Conservation (phyloP, 768 basidiomycete species). For the Russula virescens region DNA sequence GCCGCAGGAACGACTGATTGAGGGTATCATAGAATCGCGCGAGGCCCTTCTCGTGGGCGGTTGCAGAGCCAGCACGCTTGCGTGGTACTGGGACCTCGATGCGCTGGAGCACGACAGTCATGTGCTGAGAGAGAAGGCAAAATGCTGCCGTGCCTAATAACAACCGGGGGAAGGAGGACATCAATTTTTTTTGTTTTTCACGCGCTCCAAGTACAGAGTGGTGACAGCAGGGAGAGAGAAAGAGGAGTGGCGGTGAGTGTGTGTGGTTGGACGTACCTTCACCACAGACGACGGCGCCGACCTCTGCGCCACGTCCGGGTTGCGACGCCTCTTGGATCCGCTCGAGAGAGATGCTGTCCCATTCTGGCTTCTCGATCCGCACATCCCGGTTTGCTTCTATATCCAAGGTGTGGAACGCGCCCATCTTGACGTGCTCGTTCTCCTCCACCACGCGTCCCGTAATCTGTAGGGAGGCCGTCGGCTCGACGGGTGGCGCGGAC, state of each 20-base stretch:
- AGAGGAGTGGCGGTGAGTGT: too few species aligned
- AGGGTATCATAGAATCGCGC: constrained; percentile 75
- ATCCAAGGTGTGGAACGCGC: constrained; percentile 92
- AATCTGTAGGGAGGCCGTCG: constrained; percentile 69
- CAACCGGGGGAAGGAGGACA: background rate
- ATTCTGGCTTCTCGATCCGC: constrained; percentile 85
- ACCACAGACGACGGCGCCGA: constrained; percentile 92
- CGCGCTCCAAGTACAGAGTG: too few species aligned
- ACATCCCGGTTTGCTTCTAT: constrained; percentile 89
- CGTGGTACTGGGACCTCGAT: constrained; percentile 86
- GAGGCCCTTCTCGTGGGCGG: constrained; percentile 91
- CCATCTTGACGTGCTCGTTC: constrained; percentile 85
- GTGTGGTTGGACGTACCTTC: constrained; percentile 48
- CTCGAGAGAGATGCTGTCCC: constrained; percentile 85
- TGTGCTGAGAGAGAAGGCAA: constrained; percentile 92
- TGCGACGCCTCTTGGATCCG: constrained; percentile 84
- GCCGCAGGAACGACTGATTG: constrained; percentile 81
- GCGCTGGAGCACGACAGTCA: constrained; percentile 89
- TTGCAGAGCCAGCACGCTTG: constrained; percentile 75
- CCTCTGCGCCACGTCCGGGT: constrained; percentile 93
- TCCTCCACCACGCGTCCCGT: constrained; percentile 81
- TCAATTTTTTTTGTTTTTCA: background rate
- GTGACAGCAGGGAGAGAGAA: background rate
- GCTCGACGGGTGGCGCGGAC: constrained; percentile 26
- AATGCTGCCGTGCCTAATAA: constrained; percentile 73